Percentiles rank a stretch among this genome's conserved stretches.
These are phyloP conservation scores for Elsinoe fawcettii DNA, from an alignment of 2,329 filamentous ascomycete genomes.

Conservation along the genomic window DNA sequence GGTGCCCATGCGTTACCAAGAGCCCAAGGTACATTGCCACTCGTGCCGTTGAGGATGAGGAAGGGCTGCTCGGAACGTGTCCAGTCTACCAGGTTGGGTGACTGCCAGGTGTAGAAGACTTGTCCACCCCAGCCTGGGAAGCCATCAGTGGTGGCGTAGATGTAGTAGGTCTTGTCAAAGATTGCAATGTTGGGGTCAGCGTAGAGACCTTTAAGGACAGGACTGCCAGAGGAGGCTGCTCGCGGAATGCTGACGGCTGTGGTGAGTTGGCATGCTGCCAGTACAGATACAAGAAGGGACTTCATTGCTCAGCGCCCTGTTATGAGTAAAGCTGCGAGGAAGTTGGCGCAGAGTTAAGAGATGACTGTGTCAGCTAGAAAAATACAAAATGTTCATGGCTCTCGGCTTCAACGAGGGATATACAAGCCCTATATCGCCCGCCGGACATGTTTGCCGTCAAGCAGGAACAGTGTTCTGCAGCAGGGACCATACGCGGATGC, in stretches of 20 bases:
- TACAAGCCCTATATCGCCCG: neutral
- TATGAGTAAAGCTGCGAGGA: too few species aligned
- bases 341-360: too few species aligned
- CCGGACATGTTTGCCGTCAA: neutral
- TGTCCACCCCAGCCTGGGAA: constrained; percentile 40
- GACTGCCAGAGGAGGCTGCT: constrained; percentile 3
- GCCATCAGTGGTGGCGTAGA: constrained; percentile 43
- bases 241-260: neutral
- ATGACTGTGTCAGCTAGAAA: too few species aligned
- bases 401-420: too few species aligned
- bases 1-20: constrained; percentile 34
- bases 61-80: constrained; percentile 36
- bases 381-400: too few species aligned
- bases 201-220: constrained; percentile 22
- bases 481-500: neutral
- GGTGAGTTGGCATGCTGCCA: neutral
- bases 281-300: neutral
- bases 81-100: constrained; percentile 38
- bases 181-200: constrained; percentile 44
- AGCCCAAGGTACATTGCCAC: constrained; percentile 34
- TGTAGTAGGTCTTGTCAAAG: constrained; percentile 40
- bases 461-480: neutral
- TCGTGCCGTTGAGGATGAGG: constrained; percentile 39
- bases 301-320: neutral
- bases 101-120: constrained; percentile 44